These are phyloP conservation scores for Huntiella savannae DNA, from an alignment of 2,329 filamentous ascomycete species.

Conservation along the genomic window DNA sequence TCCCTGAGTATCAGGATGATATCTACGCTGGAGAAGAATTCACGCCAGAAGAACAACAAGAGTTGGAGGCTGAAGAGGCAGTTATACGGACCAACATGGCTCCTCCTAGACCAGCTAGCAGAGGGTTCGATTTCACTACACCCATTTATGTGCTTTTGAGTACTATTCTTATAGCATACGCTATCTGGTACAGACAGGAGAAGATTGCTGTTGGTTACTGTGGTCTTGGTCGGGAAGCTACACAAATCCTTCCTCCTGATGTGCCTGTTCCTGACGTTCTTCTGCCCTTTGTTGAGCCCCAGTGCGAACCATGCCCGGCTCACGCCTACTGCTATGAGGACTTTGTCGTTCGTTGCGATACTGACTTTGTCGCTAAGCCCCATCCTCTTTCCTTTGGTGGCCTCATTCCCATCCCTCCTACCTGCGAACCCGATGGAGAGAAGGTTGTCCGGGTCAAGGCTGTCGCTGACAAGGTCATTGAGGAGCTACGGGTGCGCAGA, in stretches of 20 bases:
- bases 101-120: slow-evolving; percentile 23
- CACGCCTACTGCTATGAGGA: slow-evolving; percentile 78
- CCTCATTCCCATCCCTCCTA: slow-evolving; percentile 65
- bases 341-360: slow-evolving; percentile 61
- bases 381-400: slow-evolving; percentile 73
- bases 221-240: slow-evolving; percentile 52
- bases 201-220: slow-evolving; percentile 95
- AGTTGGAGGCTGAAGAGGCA: slow-evolving; percentile 52
- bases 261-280: slow-evolving; percentile 51
- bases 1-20: slow-evolving; percentile 11
- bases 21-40: slow-evolving; percentile 76
- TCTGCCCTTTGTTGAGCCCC: slow-evolving; percentile 48
- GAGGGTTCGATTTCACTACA: slow-evolving; percentile 33
- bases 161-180: slow-evolving; percentile 52
- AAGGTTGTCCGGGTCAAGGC: slow-evolving; percentile 73
- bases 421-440: slow-evolving; percentile 86
- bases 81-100: slow-evolving; percentile 30
- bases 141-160: slow-evolving; percentile 54
- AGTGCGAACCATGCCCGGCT: slow-evolving; percentile 75
- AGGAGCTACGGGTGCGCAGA: slow-evolving; percentile 65
- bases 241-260: slow-evolving; percentile 28
- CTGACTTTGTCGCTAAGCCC: slow-evolving; percentile 66
- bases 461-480: slow-evolving; percentile 73
- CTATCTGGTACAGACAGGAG: slow-evolving; percentile 75
- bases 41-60: slow-evolving; percentile 73